Base-by-base conservation (phyloP, 108 stramenopile species). In the Cyclotella choctawhatcheeana region DNA sequence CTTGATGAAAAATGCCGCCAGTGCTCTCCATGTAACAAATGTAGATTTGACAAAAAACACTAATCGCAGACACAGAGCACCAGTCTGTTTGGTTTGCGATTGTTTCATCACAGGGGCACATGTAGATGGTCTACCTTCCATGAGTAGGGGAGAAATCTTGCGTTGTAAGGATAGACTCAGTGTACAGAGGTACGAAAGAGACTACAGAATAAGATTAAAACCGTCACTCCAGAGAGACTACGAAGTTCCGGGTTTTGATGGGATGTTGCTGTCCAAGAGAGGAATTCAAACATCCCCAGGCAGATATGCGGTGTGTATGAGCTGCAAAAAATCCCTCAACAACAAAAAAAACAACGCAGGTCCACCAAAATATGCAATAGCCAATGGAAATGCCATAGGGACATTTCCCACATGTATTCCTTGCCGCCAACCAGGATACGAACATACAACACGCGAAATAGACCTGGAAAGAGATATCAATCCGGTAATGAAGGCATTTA, bases 141-240 rank as follows among this genome's bases (percentile, higher is more conserved):
- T 50, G 18, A 50, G 17, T n/a, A n/a, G 17, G 18, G 18, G 18
- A n/a, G 48, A 50, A n/a, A 50, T 50, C 18, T n/a, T 10, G 48
- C 17, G 18, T 50, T n/a, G 18, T 50, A 50, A 50, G 18, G 17
- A 50, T n/a, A 50, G 48, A n/a, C 48, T 50, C 18, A n/a, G 48
- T 50, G 48, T 50, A n/a, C 12, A 50, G 18, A n/a, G 17, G 17
- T 50, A 50, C 48, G 48, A 50, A n/a, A 10, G 18, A n/a, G 12
- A 50, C 18, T 50, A 50, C 48, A 50, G 48, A n/a, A 50, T n/a
- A 50, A 50, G 48, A n/a, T 50, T 50, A n/a, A 10, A 50, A n/a
- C 48, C 48, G 18, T 10, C 12, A n/a, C 18, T 50, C 17, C 12
- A 50, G 18, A n/a, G 18, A 50, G 17, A 50, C 17, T 50, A 50